Conservation (phyloP, 352 stramenopile species). For the Phytophthora ohioensis region DNA sequence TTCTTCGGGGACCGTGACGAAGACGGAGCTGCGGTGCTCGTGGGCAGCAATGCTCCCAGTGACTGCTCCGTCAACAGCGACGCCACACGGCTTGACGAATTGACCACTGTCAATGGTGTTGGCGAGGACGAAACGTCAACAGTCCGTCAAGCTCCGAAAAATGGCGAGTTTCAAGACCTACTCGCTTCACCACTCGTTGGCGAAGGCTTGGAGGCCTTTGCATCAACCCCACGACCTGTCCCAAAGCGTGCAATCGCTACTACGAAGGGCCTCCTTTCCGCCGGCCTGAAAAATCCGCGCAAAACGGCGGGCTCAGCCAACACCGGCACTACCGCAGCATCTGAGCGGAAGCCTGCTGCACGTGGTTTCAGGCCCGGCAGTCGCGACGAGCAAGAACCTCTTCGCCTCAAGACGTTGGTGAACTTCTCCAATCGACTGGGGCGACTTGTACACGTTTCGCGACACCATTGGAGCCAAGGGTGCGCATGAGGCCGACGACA, state of each 20-base stretch:
- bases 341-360: too few relatives aligned
- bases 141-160: too few relatives aligned
- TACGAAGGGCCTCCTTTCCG: not conserved
- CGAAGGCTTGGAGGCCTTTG: not conserved
- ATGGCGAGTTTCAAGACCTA: too few relatives aligned
- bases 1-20: not conserved
- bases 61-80: too few relatives aligned
- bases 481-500: not conserved
- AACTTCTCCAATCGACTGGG: slow-evolving; percentile 11
- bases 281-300: not conserved
- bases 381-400: not conserved
- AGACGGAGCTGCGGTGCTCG: not conserved
- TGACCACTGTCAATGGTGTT: too few relatives aligned
- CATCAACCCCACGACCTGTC: too few relatives aligned
- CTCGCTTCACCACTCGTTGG: too few relatives aligned
- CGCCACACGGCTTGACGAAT: too few relatives aligned
- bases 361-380: not conserved
- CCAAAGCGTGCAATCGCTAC: not conserved
- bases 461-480: not conserved
- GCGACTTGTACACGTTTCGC: not conserved
- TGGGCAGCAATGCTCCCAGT: too few relatives aligned
- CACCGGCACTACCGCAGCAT: too few relatives aligned
- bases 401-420: not conserved
- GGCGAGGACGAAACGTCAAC: too few relatives aligned
- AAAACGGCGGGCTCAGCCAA: not conserved